These are phyloP conservation scores for Psilocybe subaeruginosa DNA, from an alignment of 768 basidiomycete species.

Conservation along the genomic window DNA sequence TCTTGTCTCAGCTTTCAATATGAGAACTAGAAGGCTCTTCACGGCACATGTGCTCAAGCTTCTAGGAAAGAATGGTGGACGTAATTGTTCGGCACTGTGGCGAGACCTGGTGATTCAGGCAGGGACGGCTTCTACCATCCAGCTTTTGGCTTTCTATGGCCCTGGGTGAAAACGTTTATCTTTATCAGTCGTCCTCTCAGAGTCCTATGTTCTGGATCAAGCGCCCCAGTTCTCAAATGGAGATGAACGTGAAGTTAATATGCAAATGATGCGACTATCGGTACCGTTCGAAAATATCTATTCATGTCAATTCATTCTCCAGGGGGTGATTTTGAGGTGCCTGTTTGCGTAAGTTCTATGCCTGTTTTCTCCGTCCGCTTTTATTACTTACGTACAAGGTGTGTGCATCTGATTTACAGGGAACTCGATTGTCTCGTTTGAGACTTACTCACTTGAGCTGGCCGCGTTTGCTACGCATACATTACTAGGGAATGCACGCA, in stretches of 20 bases:
- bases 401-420: background rate
- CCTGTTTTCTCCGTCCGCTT: background rate
- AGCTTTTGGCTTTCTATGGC: no score
- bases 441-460: background rate
- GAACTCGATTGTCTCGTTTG: background rate
- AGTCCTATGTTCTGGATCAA: background rate
- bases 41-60: background rate
- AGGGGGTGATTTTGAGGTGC: background rate
- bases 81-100: background rate
- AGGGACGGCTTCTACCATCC: no score
- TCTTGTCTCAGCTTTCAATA: background rate
- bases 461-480: background rate
- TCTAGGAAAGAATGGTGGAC: background rate
- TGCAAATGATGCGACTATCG: background rate
- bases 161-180: background rate
- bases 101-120: background rate
- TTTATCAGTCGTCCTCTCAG: background rate
- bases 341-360: background rate
- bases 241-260: background rate
- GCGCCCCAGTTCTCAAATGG: background rate
- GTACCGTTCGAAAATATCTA: background rate
- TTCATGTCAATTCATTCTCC: background rate
- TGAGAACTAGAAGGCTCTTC: background rate
- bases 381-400: background rate
- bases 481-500: no score